A percentile compares a stretch with the other conserved stretches of the same genome.
Evolutionary conservation across 2,329 filamentous ascomycete genomes (phyloP).

Genomic region (Botrytis galanthina): DNA sequence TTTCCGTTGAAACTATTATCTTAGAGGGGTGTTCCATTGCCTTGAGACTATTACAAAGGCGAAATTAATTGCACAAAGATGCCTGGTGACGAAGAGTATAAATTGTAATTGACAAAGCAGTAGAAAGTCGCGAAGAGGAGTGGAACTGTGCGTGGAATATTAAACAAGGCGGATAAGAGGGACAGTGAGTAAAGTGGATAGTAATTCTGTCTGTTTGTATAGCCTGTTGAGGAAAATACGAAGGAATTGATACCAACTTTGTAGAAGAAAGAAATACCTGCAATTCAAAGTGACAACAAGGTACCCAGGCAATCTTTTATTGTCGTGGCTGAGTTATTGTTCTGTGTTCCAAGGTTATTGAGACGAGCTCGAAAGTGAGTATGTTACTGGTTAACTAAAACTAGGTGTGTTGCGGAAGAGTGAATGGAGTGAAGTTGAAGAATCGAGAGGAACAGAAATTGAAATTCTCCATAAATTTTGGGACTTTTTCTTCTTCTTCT

Average conservation of each 20-base stretch:
- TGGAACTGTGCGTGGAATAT: background rate
- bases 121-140: no score
- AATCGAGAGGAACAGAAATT: background rate
- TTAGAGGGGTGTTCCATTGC: background rate
- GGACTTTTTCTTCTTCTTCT: background rate
- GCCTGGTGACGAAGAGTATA: background rate
- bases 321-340: background rate
- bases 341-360: background rate
- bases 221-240: background rate
- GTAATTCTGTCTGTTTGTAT: background rate
- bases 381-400: background rate
- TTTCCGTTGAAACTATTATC: background rate
- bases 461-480: background rate
- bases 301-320: background rate
- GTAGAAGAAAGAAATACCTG: background rate
- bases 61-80: background rate
- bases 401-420: background rate
- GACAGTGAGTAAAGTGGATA: background rate
- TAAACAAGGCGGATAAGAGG: background rate
- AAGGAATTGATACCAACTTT: background rate
- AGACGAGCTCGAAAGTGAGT: background rate
- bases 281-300: background rate
- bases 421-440: background rate
- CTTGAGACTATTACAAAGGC: background rate
- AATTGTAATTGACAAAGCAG: background rate